Conservation (phyloP, 768 basidiomycete genomes). For the Glaciozyma antarctica region DNA sequence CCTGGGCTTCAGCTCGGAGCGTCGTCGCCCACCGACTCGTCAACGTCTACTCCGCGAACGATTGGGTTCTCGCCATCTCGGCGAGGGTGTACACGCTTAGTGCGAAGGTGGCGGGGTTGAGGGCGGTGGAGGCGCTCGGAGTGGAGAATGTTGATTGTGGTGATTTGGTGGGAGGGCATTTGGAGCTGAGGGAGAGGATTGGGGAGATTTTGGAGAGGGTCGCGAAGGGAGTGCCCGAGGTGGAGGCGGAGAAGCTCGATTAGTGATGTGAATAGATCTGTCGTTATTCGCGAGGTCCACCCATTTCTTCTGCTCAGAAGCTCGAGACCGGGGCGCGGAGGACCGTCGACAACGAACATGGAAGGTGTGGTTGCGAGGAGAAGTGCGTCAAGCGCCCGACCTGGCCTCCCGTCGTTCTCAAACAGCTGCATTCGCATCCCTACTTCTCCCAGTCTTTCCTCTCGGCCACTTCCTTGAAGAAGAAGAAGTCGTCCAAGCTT, state of each 20-base stretch:
- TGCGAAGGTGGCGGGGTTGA: slow-evolving; percentile 23
- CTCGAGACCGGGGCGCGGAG: too few relatives aligned
- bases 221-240: not conserved
- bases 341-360: too few relatives aligned
- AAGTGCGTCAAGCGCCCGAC: too few relatives aligned
- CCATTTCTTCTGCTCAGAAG: too few relatives aligned
- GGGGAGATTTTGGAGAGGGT: slow-evolving; percentile 12
- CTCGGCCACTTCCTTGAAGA: too few relatives aligned
- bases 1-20: slow-evolving; percentile 40
- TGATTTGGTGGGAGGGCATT: slow-evolving; percentile 20
- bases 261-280: too few relatives aligned
- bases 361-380: too few relatives aligned
- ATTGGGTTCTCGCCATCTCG: slow-evolving; percentile 33
- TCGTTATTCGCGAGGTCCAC: too few relatives aligned
- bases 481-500: too few relatives aligned
- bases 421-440: too few relatives aligned
- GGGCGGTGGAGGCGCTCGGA: slow-evolving; percentile 5
- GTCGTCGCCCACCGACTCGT: slow-evolving; percentile 41
- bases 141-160: slow-evolving; percentile 17
- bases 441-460: too few relatives aligned
- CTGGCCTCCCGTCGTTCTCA: too few relatives aligned
- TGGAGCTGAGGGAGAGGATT: slow-evolving; percentile 17
- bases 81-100: slow-evolving; percentile 32
- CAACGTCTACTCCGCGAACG: slow-evolving; percentile 41
- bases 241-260: not conserved